Percentiles rank a stretch among this genome's conserved stretches.
Conservation (phyloP, 2,329 filamentous ascomycete genomes). For the Fusarium nodosum region DNA sequence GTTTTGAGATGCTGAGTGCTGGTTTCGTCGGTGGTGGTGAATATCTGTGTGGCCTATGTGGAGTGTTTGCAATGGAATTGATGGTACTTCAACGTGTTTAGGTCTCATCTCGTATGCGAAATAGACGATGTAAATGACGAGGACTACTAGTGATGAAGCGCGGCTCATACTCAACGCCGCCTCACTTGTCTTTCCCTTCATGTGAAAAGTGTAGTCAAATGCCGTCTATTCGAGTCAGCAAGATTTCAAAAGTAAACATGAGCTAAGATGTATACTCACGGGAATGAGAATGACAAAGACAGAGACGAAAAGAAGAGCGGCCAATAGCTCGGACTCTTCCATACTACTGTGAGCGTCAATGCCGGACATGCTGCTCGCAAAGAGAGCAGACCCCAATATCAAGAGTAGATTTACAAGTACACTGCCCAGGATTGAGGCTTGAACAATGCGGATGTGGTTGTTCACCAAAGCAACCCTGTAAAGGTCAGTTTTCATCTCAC, state of each 20-base stretch:
- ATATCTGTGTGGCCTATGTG: conserved; percentile 36
- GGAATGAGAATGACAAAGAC: conserved; percentile 57
- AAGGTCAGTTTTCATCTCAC: conserved; percentile 29
- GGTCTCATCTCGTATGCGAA: conserved; percentile 82
- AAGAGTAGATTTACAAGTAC: conserved; percentile 82
- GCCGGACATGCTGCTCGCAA: conserved; percentile 76
- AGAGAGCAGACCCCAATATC: conserved; percentile 81
- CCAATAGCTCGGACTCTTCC: conserved; percentile 54
- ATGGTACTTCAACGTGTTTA: conserved; percentile 73
- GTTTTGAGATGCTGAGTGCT: conserved; percentile 18
- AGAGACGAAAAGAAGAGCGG: conserved; percentile 56
- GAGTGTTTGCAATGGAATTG: conserved; percentile 77
- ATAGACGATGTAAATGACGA: conserved; percentile 80
- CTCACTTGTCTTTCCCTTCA: conserved; percentile 66
- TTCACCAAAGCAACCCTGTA: conserved; percentile 64
- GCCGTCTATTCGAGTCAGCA: conserved; percentile 53
- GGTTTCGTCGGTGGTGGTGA: conserved; percentile 22
- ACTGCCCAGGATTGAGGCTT: conserved; percentile 81
- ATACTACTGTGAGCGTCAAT: conserved; percentile 68
- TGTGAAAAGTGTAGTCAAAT: conserved; percentile 67
- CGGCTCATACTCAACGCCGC: conserved; percentile 80
- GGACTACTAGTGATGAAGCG: conserved; percentile 80
- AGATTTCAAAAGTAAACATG: fast-evolving
- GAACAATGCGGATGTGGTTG: conserved; percentile 80
- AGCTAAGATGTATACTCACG: conserved; percentile 38